Percentiles rank a stretch among this genome's conserved stretches.
These are phyloP conservation scores for Rhizophora apiculata DNA, from an alignment of 345 rosid genomes.

Conservation along the genomic window DNA sequence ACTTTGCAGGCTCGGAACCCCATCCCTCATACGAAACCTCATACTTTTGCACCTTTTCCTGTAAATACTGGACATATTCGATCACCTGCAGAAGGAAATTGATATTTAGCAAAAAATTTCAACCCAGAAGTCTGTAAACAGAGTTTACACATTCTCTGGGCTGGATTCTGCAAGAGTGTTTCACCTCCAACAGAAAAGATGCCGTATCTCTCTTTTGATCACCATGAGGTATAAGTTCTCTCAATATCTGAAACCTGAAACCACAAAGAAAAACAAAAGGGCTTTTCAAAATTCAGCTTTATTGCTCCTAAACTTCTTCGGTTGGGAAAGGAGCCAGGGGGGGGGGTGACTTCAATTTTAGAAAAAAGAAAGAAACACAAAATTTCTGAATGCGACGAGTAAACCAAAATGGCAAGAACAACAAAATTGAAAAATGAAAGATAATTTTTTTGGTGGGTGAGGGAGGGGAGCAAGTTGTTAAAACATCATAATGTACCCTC, in stretches of 20 bases:
- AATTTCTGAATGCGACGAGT: too few relatives aligned
- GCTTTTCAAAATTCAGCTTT: too few relatives aligned
- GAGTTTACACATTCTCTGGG: constrained; percentile 1
- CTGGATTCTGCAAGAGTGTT: constrained; percentile 1
- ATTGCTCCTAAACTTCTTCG: too few relatives aligned
- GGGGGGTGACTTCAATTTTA: too few relatives aligned
- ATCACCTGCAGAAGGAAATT: constrained; percentile 26
- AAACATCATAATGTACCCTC: not conserved
- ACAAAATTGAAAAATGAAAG: too few relatives aligned
- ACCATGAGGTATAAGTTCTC: constrained; percentile 30
- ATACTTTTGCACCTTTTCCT: constrained; percentile 35
- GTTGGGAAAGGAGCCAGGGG: too few relatives aligned
- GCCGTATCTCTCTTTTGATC: constrained; percentile 38
- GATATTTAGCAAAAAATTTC: constrained; percentile 5
- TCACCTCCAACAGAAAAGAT: constrained; percentile 34
- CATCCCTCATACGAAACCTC: constrained; percentile 31
- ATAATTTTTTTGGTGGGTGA: too few relatives aligned
- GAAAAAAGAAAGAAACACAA: too few relatives aligned
- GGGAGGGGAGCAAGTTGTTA: not conserved
- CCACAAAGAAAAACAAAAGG: not conserved
- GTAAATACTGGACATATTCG: constrained; percentile 29
- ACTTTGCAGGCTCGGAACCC: constrained; percentile 29
- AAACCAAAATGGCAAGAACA: too few relatives aligned
- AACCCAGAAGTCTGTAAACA: not conserved
- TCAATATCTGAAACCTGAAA: constrained; percentile 34